Conservation (phyloP, 441 rosid species). For the Syzygium syzygioides region DNA sequence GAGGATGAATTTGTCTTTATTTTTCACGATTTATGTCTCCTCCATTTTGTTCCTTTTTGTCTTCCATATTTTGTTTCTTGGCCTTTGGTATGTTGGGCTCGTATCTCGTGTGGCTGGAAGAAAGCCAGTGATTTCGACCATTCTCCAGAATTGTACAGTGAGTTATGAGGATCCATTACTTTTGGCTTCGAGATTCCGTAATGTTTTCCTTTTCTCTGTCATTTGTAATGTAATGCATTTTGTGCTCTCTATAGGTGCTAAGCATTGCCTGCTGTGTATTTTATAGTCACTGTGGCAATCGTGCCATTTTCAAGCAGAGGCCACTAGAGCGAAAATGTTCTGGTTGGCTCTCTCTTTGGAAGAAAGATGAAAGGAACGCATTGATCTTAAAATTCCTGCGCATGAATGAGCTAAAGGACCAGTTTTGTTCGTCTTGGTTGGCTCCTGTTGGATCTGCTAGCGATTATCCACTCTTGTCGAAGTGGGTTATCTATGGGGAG, state of each 20-base stretch:
- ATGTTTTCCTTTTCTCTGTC: not conserved
- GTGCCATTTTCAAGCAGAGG: slow-evolving; percentile 60
- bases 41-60: slow-evolving; percentile 91
- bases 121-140: slow-evolving; percentile 88
- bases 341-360: slow-evolving; percentile 70
- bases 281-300: slow-evolving; percentile 96
- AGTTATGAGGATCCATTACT: slow-evolving; percentile 24
- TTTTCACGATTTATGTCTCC: slow-evolving; percentile 79
- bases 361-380: slow-evolving; percentile 57
- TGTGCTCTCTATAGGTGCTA: slow-evolving; percentile 55
- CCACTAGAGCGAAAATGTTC: slow-evolving; percentile 40
- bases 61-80: slow-evolving; percentile 87
- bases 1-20: slow-evolving; percentile 98
- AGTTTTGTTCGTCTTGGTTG: slow-evolving; percentile 97
- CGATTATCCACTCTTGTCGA: slow-evolving; percentile 95
- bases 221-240: not conserved
- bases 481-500: slow-evolving; percentile 99
- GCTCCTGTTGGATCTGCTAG: slow-evolving; percentile 99
- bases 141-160: slow-evolving; percentile 94
- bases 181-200: not conserved
- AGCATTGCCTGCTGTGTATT: slow-evolving; percentile 97
- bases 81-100: slow-evolving; percentile 89
- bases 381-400: slow-evolving; percentile 71
- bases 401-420: slow-evolving; percentile 87
- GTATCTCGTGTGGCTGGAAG: slow-evolving; percentile 96